A percentile compares a stretch with the other conserved stretches of the same genome.
These are phyloP conservation scores for Choiromyces venosus DNA, from an alignment of 495 filamentous ascomycete species.

Conservation along the genomic window DNA sequence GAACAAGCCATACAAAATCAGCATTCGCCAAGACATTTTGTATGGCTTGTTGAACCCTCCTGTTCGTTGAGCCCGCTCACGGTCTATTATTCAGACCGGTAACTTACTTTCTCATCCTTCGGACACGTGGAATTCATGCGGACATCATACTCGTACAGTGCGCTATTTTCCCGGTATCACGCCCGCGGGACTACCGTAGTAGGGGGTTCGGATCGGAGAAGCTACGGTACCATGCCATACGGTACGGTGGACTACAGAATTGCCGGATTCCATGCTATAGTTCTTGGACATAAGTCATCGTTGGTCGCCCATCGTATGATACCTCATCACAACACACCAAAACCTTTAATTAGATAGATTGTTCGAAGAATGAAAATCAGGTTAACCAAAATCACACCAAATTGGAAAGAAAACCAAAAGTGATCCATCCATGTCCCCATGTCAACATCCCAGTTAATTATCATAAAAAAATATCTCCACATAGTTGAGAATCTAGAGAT, in stretches of 20 bases:
- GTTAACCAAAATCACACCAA: not conserved
- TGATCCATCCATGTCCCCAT: too few species aligned
- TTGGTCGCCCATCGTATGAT: conserved; percentile 11
- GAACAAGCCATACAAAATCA: too few species aligned
- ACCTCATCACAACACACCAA: conserved; percentile 18
- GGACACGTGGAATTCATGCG: not conserved
- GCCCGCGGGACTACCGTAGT: not conserved
- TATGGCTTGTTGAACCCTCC: too few species aligned
- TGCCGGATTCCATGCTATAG: not conserved
- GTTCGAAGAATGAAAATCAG: not conserved
- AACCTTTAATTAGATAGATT: conserved; percentile 4
- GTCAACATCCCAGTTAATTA: too few species aligned
- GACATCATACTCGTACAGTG: not conserved
- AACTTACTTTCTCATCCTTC: not conserved
- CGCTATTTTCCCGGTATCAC: not conserved
- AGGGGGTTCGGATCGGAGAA: not conserved
- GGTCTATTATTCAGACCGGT: too few species aligned
- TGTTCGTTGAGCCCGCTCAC: too few species aligned
- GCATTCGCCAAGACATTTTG: too few species aligned
- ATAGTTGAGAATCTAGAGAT: too few species aligned
- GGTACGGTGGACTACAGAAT: not conserved
- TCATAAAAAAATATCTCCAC: too few species aligned
- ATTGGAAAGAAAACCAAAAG: too few species aligned
- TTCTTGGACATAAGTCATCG: too few species aligned
- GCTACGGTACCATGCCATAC: not conserved